Evolutionary conservation across 768 basidiomycete genomes (phyloP).

Genomic region (Mycena amicta): DNA sequence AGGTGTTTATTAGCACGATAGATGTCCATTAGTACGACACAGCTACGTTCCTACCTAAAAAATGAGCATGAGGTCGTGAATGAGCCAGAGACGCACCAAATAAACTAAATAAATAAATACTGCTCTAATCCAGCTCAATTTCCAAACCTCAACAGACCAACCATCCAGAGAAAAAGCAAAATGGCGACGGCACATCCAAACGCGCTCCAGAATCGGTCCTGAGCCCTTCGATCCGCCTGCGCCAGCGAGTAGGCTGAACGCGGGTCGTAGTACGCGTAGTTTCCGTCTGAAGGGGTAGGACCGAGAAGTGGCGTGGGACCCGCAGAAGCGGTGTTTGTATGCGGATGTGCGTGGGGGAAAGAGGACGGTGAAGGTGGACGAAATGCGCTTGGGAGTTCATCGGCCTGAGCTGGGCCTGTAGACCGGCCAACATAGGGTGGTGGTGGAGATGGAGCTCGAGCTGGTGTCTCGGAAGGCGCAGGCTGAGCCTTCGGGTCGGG

Average conservation of each 20-base stretch:
- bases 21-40: too few species aligned
- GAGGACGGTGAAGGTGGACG: constrained; percentile 21
- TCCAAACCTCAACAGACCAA: constrained; percentile 12
- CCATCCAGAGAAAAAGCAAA: constrained; percentile 9
- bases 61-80: not conserved
- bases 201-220: constrained; percentile 14
- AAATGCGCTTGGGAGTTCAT: constrained; percentile 19
- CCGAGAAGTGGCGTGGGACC: constrained; percentile 19
- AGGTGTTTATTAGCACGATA: not conserved
- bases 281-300: not conserved
- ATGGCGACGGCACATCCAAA: constrained; percentile 8
- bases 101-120: not conserved
- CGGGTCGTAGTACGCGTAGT: constrained; percentile 23
- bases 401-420: not conserved
- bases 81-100: not conserved
- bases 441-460: not conserved
- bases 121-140: not conserved
- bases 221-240: constrained; percentile 16
- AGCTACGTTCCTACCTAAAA: too few species aligned
- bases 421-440: not conserved
- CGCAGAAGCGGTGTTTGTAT: constrained; percentile 1
- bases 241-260: constrained; percentile 21
- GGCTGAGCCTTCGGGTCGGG: not conserved
- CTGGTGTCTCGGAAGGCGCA: not conserved
- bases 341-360: constrained; percentile 17